Evolutionary conservation across 73 alveolate genomes (phyloP), one percentile per base, ranked within the genome.

Genomic region (Effrenium voratum): DNA sequence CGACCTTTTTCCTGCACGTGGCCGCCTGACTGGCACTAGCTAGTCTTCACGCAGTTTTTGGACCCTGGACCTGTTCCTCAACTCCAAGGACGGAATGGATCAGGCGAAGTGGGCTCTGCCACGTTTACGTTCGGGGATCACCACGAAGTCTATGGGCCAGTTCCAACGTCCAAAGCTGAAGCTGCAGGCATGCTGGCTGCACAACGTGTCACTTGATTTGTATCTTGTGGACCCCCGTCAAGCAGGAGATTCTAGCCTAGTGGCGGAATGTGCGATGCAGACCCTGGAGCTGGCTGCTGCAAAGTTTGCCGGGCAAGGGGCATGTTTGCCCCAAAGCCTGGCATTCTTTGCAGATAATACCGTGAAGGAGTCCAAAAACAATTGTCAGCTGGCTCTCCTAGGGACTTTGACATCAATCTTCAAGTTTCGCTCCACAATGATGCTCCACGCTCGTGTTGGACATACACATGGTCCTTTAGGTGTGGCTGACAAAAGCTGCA

Each of bases 71-170:
- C 81, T 12, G 3, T 30, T 2, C 5, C 46, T 36, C 8, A 15
- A 38, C 26, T 0, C 32, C 26, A 79, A 83, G 93, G 93, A 83
- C 60, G 93, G 93, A 4, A 83, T 83, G 93, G 93, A 83, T 32
- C 93, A 83, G 36, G 41, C 57, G 40, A 83, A 83, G 57, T 83
- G 75, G 77, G 12, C 43, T 3, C 26, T 83, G 22, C 93, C 93
- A 2, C 45, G 93, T 12, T 5, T 8, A 0, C 49, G 93, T 8
- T 2, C 36, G 4, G 46, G 68, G 34, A 6, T n/a, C 38, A 2
- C 59, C 22, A 52, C 77, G 36, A 52, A 49, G 76, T 22, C 13
- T 40, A 32, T 83, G 19, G 93, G 77, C 52, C 47, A 83, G 41
- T 52, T 12, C 26, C 77, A 83, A 8, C 30, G 76, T 12, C 93